Conservation (phyloP, 2,329 filamentous ascomycete species). For the Sporothrix mexicana region DNA sequence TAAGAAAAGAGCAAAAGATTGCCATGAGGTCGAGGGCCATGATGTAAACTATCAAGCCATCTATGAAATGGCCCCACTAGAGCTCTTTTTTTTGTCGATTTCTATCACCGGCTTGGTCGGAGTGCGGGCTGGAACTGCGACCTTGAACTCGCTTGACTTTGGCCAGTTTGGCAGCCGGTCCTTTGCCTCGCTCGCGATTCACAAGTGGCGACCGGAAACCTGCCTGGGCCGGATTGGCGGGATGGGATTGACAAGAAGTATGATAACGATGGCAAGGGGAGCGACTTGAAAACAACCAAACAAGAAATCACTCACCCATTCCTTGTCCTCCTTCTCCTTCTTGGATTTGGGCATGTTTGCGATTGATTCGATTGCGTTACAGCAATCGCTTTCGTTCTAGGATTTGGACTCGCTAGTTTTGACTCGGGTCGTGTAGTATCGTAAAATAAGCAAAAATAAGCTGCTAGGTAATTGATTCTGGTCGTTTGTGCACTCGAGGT, state of each 20-base stretch:
- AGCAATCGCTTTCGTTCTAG: neutral
- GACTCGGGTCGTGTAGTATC: neutral
- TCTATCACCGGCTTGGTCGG: conserved; percentile 5
- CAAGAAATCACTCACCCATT: conserved; percentile 34
- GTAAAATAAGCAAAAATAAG: neutral
- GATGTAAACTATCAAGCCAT: neutral
- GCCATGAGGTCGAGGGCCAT: neutral
- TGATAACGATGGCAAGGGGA: neutral
- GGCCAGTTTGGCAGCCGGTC: conserved; percentile 12
- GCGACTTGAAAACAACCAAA: neutral
- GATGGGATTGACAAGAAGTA: neutral
- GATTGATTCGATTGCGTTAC: neutral
- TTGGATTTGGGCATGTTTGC: conserved; percentile 22
- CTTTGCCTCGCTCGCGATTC: conserved; percentile 15
- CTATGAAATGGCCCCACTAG: conserved; percentile 11
- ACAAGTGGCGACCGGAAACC: conserved; percentile 1
- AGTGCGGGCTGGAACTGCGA: neutral
- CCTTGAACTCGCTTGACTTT: neutral
- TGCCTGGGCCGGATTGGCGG: neutral
- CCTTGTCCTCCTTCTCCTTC: conserved; percentile 34
- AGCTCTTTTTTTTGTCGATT: neutral
- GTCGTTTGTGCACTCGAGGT: neutral
- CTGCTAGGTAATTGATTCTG: conserved; percentile 26
- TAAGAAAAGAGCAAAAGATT: neutral
- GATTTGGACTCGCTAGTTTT: neutral